Evolutionary conservation across 2,329 filamentous ascomycete genomes (phyloP), one percentile per base, ranked within the genome.

Genomic region (Pseudogymnoascus sp.): DNA sequence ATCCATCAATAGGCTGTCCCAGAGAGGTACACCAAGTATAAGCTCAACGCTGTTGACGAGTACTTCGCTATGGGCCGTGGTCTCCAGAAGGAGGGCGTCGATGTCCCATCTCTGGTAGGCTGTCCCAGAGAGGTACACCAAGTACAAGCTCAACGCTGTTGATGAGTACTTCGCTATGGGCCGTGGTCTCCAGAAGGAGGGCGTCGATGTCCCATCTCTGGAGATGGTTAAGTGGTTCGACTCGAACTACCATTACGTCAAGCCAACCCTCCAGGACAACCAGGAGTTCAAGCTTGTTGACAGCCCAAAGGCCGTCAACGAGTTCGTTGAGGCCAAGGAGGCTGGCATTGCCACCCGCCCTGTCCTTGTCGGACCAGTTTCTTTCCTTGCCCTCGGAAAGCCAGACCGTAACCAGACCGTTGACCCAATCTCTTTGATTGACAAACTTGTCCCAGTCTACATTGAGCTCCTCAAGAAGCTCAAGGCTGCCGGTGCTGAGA

Each of bases 191-290:
- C 94, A 99, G 82, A 95, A 91, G 87, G 86, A 87, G 74, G 86
- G 90, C 78, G 84, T 97, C 72, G 94, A 99, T 78, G 94, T 97
- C 69, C 91, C 93, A 71, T 85, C 84, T 74, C 82, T 96, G 79
- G 94, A 99, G 85, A 99, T 99, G 94, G 94, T 99, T 73, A 99
- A 99, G 85, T 99, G 94, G 94, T 99, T 99, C 77, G 94, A 99
- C 85, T 96, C 92, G 69, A 99, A 99, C 89, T 99, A 99, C 88
- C 94, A 97, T 86, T 99, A 99, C 79, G 94, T 97, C 81, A 97
- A 97, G 88, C 94, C 94, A 68, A 97, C 94, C 67, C 86, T 99
- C 70, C 92, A 97, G 81, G 88, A 97, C 81, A 89, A 90, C 84
- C 94, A 99, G 86, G 88, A 84, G 74, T 99, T 99, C 88, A 92